Base-by-base conservation (phyloP, 2,329 filamentous ascomycete species). In the Ophiosphaerella narmari region DNA sequence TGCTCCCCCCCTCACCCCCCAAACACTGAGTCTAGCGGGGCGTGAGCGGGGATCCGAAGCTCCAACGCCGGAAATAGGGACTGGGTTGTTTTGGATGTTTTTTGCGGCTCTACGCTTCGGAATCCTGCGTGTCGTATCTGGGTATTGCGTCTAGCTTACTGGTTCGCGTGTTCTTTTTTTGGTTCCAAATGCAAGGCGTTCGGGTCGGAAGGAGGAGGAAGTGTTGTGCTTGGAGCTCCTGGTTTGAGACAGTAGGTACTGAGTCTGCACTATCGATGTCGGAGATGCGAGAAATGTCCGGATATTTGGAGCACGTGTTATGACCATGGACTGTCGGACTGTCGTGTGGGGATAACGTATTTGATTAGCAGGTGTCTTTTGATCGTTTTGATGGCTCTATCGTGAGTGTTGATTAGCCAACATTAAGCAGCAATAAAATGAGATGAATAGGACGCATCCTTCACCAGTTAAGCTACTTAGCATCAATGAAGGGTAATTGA, bases 191-290 rank as follows among this genome's bases (percentile, higher is more conserved):
- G 18, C 53, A 53, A 60, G 51, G 59, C 57, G 43, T 44, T 54
- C 24, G 47, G 43, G 43, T 54, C 65, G 63, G 66, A 63, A 59
- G 60, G 57, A 50, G 62, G 63, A 62, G 66, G 66, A 63, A 64
- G 57, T 60, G 61, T 52, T 45, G 50, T 40, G 39, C 36, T 48
- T 48, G 26, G 35, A 29, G 18, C 2, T 21, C 7, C 31, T 43
- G 46, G 44, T 50, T 52, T 21, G 29, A 42, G 21, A 34, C 29
- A 32, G 21, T 14, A 11, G 18, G 18, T 4, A 21, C 4, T 21
- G 14, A 16, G 38, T 9, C 23, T n/a, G 12, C 23, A 31, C 14
- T 13, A 23, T 24, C 7, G 4, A 47, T 29, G 18, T 50, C 52
- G 53, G 52, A 54, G 50, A 51, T 33, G 55, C 55, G 48, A 52